phyloP scores from a whole-genome alignment of 2,329 filamentous ascomycete genomes.

The Hypoxylon sp. region DNA sequence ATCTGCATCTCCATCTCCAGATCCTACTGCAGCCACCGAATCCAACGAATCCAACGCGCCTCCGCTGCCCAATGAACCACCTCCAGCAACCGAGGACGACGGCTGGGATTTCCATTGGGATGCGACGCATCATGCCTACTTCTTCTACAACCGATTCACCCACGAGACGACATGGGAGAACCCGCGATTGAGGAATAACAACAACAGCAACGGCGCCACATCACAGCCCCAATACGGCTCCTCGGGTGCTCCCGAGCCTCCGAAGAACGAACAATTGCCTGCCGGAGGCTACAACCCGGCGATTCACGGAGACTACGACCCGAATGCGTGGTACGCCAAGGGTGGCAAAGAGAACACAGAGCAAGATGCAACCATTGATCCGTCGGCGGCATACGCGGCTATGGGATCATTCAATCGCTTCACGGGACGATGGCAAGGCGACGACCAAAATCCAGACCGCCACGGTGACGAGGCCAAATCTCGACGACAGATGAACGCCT shows the following conservation, averaged over 20 bases:
- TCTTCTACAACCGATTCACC: constrained; percentile 86
- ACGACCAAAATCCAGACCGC: constrained; percentile 73
- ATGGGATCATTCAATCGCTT: constrained; percentile 89
- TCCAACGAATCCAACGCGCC: constrained; percentile 43
- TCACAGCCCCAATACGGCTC: constrained; percentile 40
- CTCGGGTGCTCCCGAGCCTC: constrained; percentile 42
- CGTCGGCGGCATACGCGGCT: constrained; percentile 65
- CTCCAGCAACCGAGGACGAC: constrained; percentile 64
- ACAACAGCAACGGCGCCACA: constrained; percentile 41
- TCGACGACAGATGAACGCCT: constrained; percentile 87
- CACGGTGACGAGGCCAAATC: constrained; percentile 90
- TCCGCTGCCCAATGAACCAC: constrained; percentile 51
- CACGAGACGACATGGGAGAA: constrained; percentile 84
- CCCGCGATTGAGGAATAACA: constrained; percentile 76
- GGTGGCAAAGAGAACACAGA: constrained; percentile 53
- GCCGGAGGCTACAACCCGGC: constrained; percentile 91
- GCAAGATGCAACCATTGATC: constrained; percentile 45
- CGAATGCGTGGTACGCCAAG: constrained; percentile 91
- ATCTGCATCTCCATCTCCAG: constrained; percentile 13
- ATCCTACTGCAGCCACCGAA: constrained; percentile 16
- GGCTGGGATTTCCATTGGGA: constrained; percentile 89
- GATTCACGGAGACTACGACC: constrained; percentile 96
- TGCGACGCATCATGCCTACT: constrained; percentile 71
- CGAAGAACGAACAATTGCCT: constrained; percentile 51
- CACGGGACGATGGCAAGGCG: constrained; percentile 82